Evolutionary conservation across 768 basidiomycete species (phyloP), one percentile per base, ranked within the genome.

Genomic region (Dacryopinax primogenitus): DNA sequence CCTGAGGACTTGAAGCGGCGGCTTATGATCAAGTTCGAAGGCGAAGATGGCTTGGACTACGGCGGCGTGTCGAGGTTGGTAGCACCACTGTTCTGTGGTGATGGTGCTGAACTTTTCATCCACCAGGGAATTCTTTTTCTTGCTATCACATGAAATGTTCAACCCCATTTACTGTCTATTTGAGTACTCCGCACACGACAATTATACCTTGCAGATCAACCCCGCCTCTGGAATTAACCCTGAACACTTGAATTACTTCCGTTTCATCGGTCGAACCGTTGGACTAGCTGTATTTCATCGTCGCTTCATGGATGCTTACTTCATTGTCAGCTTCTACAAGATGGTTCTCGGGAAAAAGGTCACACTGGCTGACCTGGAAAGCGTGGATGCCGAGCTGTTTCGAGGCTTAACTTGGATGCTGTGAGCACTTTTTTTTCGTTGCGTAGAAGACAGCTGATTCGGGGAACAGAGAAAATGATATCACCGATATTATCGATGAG

Each of bases 111-210:
- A 34, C 21, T 33, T 63, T 15, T 63, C n/a, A 18, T 36, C 12
- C 18, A 37, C 23, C 67, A 89, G 88, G 74, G 88, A 90, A 76
- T 90, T 88, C 87, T 89, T 90, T 77, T 89, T 90, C 82, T 77
- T 90, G 1, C 78, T 90, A 58, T 90, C 87, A 0, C 88, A 88
- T 66, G 86, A 89, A 70, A 86, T 90, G 69, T 90, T 90, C 76
- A 84, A 89, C 71, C 87, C 88, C 23, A 85, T 83, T 63, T 89
- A 89, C 66, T 87, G 88, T n/a, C 74, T 89, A 35, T 89, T 89
- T 70, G 85, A 89, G 72, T 90, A 90, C 70, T 88, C 87, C 0
- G 80, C 86, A 2, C 84, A 85, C 70, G 88, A 90, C 77, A 86
- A 87, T 69, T 89, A 88, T 70, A 88, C 87, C 0, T 80, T 90